phyloP scores from a whole-genome alignment of 495 filamentous ascomycete genomes.

The Cladorrhinum samala region DNA sequence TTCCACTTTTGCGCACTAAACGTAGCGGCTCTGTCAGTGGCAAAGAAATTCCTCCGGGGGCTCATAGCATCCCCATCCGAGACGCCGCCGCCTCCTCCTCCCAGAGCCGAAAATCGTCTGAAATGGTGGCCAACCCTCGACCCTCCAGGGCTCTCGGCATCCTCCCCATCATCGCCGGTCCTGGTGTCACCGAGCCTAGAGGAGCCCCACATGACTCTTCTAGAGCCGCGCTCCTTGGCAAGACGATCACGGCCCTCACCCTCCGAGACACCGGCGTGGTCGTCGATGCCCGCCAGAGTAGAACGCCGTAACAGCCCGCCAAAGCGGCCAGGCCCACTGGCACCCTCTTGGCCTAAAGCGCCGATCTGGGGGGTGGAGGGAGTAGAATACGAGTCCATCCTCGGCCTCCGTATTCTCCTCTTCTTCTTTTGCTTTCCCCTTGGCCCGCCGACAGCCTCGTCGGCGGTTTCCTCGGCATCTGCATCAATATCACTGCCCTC shows the following conservation, averaged over 20 bases:
- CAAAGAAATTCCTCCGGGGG: conserved; percentile 46
- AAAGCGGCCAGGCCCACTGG: conserved; percentile 28
- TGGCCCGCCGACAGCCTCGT: conserved; percentile 45
- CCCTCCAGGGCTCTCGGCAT: conserved; percentile 42
- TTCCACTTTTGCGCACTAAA: conserved; percentile 81
- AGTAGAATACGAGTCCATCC: conserved; percentile 41
- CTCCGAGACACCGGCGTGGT: conserved; percentile 74
- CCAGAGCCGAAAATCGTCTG: conserved; percentile 68
- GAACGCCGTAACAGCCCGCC: conserved; percentile 56
- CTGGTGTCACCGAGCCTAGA: conserved; percentile 10
- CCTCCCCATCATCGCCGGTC: conserved; percentile 28
- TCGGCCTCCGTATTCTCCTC: conserved; percentile 47
- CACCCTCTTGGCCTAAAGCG: conserved; percentile 24
- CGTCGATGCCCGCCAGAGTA: conserved; percentile 61
- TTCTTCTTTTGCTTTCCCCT: conserved; percentile 44
- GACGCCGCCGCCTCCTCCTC: conserved; percentile 46
- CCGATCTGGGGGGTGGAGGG: conserved; percentile 31
- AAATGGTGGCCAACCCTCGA: conserved; percentile 66
- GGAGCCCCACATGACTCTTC: conserved; percentile 51
- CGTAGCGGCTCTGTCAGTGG: conserved; percentile 63
- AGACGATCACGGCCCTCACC: conserved; percentile 80
- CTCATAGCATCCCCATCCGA: conserved; percentile 48
- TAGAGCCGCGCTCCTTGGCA: conserved; percentile 46
- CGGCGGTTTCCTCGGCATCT: conserved; percentile 67
- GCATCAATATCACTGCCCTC: conserved; percentile 66